phyloP scores from a whole-genome alignment of 805 yeast species.

The Starmera dryadoides region DNA sequence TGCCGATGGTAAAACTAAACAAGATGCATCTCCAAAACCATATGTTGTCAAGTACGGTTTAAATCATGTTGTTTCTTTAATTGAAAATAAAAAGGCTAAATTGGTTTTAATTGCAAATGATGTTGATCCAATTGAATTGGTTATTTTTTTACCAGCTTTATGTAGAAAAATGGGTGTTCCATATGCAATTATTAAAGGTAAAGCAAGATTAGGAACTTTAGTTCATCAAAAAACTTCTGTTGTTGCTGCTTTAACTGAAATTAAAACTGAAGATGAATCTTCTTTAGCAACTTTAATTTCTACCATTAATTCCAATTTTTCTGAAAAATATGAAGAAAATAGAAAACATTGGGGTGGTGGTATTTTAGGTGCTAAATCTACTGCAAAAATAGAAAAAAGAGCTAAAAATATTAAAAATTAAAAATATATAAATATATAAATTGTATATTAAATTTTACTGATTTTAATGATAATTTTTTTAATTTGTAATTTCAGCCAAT shows the following conservation, averaged over 20 bases:
- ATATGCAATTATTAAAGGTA: constrained; percentile 96
- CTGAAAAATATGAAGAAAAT: constrained; percentile 88
- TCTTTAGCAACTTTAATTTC: constrained; percentile 89
- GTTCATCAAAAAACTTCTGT: constrained; percentile 97
- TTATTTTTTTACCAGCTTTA: constrained; percentile 94
- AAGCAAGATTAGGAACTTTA: constrained; percentile 96
- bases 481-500: constrained; percentile 11
- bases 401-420: neutral
- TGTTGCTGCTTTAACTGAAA: constrained; percentile 96
- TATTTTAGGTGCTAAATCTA: constrained; percentile 91
- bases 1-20: constrained; percentile 96
- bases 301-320: constrained; percentile 88
- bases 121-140: constrained; percentile 98
- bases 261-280: constrained; percentile 89
- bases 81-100: constrained; percentile 98
- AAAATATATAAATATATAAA: neutral
- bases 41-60: constrained; percentile 96
- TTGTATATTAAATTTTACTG: too few relatives aligned
- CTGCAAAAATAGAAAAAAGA: constrained; percentile 53
- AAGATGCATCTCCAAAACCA: constrained; percentile 96
- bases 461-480: neutral
- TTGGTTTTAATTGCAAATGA: constrained; percentile 97
- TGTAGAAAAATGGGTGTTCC: constrained; percentile 99
- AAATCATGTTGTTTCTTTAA: constrained; percentile 95
- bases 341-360: constrained; percentile 99